Percentiles rank a stretch among this genome's conserved stretches.
Conservation (phyloP, 2,329 filamentous ascomycete species). For the Aspergillus hiratsukae region DNA sequence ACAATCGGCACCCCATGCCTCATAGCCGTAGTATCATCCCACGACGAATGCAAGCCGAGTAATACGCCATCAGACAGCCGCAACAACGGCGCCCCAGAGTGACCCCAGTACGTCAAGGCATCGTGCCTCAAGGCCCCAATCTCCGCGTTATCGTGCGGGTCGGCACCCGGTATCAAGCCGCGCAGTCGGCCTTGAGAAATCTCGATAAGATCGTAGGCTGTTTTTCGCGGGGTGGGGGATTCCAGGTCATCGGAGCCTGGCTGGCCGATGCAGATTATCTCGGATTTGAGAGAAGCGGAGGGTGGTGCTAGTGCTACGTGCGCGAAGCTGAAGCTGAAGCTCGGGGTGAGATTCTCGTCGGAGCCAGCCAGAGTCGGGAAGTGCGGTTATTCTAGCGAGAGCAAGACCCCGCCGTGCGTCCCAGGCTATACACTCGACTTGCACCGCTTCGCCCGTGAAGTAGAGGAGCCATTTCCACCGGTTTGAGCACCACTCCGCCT, state of each 20-base stretch:
- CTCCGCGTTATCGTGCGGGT: constrained; percentile 49
- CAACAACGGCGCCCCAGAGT: constrained; percentile 51
- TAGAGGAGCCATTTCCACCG: constrained; percentile 43
- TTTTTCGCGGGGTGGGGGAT: background rate
- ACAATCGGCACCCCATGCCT: constrained; percentile 47
- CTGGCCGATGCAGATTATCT: constrained; percentile 31
- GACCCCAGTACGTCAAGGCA: constrained; percentile 57
- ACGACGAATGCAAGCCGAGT: constrained; percentile 51
- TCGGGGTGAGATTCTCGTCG: too few relatives aligned
- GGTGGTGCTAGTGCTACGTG: too few relatives aligned
- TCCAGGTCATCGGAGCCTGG: constrained; percentile 38
- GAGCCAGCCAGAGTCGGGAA: constrained; percentile 8
- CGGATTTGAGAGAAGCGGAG: too few relatives aligned
- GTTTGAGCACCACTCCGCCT: constrained; percentile 18
- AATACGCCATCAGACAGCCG: constrained; percentile 35
- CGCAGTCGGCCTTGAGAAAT: constrained; percentile 2
- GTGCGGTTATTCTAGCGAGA: constrained; percentile 39
- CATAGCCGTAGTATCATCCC: constrained; percentile 51
- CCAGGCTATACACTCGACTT: constrained; percentile 40
- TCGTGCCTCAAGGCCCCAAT: constrained; percentile 52
- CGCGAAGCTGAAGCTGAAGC: too few relatives aligned
- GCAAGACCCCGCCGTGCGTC: constrained; percentile 45
- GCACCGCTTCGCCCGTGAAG: constrained; percentile 37
- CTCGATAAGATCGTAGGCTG: constrained; percentile 4
- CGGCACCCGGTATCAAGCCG: constrained; percentile 19